Base-by-base conservation (phyloP, 2,329 filamentous ascomycete genomes). In the Aspergillus pseudonomiae region DNA sequence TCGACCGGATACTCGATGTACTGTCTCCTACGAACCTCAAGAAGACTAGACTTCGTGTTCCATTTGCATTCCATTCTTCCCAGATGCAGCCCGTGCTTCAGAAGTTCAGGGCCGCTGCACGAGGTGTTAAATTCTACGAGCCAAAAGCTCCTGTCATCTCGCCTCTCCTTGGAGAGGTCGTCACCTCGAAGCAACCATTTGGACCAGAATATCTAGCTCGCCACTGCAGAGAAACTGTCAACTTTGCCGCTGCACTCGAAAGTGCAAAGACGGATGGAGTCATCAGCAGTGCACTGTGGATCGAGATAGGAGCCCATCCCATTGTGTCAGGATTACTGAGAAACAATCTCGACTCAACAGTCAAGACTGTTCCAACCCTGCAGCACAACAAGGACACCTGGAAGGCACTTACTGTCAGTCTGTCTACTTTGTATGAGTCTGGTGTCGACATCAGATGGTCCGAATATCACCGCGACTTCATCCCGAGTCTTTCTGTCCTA, bases 211-310 rank as follows among this genome's bases (percentile, higher is more conserved):
- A 81, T 62, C 61, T 32, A 65, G 65, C 10, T 73, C 78, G 5
- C 70, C 70, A 41, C 84, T 79, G 77, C 59, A 76, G 83, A 21
- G 78, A 80, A 65, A 74, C 79, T 3, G 83, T 85, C 50, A 78
- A 82, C 67, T 83, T 84, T 68, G 69, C 80, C 6, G 76, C 73
- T 55, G 81, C 77, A 21, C 64, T 84, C 4, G 74, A 79, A 43
- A 74, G 78, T 2, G 61, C 61, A 12, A 58, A 58, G 14, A 65
- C 68, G 4, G 73, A 71, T 66, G n/a, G 32, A 2, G 75, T 86
- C 26, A 88, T 91, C 62, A 85, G 89, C 66, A 89, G 89, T 80
- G 91, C 89, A 16, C 82, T 90, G 26, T 92, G 88, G 87, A 81
- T 93, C 62, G 91, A 93, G 84, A 70, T 85, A 62, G 83, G 83